These are phyloP conservation scores for Rosa persica DNA, from an alignment of 306 rosid species.

Conservation along the genomic window DNA sequence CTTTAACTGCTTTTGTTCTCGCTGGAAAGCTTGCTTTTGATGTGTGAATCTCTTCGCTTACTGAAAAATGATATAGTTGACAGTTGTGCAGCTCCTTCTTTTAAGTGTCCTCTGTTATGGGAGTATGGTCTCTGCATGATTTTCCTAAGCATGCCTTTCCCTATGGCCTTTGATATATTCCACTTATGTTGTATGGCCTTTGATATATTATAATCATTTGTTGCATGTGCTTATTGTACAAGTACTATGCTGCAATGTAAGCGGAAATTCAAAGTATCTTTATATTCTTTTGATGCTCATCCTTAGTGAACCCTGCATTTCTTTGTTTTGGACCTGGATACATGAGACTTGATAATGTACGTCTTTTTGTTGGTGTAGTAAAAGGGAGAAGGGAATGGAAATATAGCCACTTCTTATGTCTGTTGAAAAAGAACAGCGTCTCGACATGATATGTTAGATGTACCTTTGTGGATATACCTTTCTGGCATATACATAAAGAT, in stretches of 20 bases:
- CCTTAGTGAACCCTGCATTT: not conserved
- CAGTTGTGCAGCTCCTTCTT: not conserved
- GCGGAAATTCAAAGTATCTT: not conserved
- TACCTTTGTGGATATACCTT: not conserved
- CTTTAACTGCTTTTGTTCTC: not conserved
- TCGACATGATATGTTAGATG: not conserved
- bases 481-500: not conserved
- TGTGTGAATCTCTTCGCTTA: slow-evolving; percentile 13
- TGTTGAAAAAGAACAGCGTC: not conserved
- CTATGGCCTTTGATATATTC: not conserved
- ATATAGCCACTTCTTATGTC: not conserved
- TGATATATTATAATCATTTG: not conserved
- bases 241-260: not conserved
- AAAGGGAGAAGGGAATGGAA: not conserved
- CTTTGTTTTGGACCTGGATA: not conserved
- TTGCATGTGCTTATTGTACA: not conserved
- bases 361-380: not conserved
- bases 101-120: not conserved
- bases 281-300: not conserved
- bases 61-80: slow-evolving; percentile 1
- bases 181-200: not conserved
- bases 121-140: not conserved
- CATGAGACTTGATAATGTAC: not conserved
- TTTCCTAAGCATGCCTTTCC: not conserved
- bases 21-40: not conserved